These are phyloP conservation scores for Urostyla sp. DNA, from an alignment of 73 alveolate genomes.

Conservation along the genomic window DNA sequence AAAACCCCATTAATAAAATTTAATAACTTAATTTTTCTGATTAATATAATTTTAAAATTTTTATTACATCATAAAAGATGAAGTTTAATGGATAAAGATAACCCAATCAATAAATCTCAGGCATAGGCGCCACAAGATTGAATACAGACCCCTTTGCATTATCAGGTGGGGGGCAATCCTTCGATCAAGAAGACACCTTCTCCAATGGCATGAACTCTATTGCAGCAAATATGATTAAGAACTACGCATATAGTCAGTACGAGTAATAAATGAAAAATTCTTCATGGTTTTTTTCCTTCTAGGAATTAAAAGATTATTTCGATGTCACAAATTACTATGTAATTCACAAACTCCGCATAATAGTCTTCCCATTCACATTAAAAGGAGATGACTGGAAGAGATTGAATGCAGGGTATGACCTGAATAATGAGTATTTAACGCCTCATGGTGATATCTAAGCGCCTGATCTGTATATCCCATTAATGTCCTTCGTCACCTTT, in stretches of 20 bases:
- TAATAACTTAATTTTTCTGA: too few relatives aligned
- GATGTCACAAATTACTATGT: conserved; percentile 65
- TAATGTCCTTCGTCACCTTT: conserved; percentile 63
- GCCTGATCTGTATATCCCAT: conserved; percentile 69
- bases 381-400: conserved; percentile 62
- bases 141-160: too few relatives aligned
- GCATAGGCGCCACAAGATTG: too few relatives aligned
- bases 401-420: conserved; percentile 50
- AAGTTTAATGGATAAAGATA: too few relatives aligned
- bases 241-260: conserved; percentile 31
- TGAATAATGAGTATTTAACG: conserved; percentile 40
- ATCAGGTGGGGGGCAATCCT: too few relatives aligned
- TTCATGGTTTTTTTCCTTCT: not conserved
- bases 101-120: too few relatives aligned
- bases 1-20: too few relatives aligned
- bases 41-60: too few relatives aligned
- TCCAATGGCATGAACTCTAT: conserved; percentile 25
- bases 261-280: conserved; percentile 4
- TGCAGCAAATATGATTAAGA: conserved; percentile 38
- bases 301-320: conserved; percentile 43
- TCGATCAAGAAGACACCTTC: too few relatives aligned
- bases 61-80: too few relatives aligned
- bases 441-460: conserved; percentile 62
- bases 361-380: conserved; percentile 42
- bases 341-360: conserved; percentile 44